Percentiles rank a stretch among this genome's conserved stretches.
phyloP scores from a whole-genome alignment of 257 asterid species.

The Leonotis leonurus region DNA sequence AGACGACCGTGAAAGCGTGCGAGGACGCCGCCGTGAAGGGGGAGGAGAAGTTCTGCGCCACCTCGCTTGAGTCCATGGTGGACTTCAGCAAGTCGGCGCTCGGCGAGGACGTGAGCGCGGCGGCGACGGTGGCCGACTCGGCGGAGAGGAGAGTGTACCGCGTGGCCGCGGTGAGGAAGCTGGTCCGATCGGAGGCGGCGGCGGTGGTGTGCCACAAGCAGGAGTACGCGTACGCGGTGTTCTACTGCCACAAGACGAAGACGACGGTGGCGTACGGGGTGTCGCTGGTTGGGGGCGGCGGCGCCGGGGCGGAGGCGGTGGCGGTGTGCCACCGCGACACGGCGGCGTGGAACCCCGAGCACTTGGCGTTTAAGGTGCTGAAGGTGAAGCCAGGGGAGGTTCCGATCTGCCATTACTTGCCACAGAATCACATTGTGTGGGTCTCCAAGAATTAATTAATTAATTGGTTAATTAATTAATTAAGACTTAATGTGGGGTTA shows the following conservation, averaged over 20 bases:
- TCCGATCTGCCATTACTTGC: slow-evolving; percentile 94
- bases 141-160: slow-evolving; percentile 30
- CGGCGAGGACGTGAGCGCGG: slow-evolving; percentile 47
- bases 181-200: slow-evolving; percentile 21
- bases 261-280: slow-evolving; percentile 49
- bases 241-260: slow-evolving; percentile 65
- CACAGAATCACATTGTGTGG: slow-evolving; percentile 88
- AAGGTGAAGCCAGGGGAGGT: slow-evolving; percentile 83
- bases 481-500: no score
- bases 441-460: slow-evolving; percentile 23
- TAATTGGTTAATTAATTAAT: not conserved
- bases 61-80: slow-evolving; percentile 82
- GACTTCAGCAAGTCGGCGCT: slow-evolving; percentile 58
- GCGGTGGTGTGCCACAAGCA: slow-evolving; percentile 68
- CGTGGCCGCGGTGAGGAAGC: slow-evolving; percentile 28
- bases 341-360: slow-evolving; percentile 86
- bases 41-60: slow-evolving; percentile 72
- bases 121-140: slow-evolving; percentile 44
- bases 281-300: slow-evolving; percentile 42
- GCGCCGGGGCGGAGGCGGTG: slow-evolving; percentile 64
- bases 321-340: slow-evolving; percentile 82
- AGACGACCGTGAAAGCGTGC: slow-evolving; percentile 55
- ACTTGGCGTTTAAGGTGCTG: slow-evolving; percentile 84
- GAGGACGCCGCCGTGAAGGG: slow-evolving; percentile 22
- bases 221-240: slow-evolving; percentile 69